Evolutionary conservation across 1,284 basidiomycete species (phyloP), one percentile per base, ranked within the genome.

Genomic region (Tilletiopsis washingtonensis): DNA sequence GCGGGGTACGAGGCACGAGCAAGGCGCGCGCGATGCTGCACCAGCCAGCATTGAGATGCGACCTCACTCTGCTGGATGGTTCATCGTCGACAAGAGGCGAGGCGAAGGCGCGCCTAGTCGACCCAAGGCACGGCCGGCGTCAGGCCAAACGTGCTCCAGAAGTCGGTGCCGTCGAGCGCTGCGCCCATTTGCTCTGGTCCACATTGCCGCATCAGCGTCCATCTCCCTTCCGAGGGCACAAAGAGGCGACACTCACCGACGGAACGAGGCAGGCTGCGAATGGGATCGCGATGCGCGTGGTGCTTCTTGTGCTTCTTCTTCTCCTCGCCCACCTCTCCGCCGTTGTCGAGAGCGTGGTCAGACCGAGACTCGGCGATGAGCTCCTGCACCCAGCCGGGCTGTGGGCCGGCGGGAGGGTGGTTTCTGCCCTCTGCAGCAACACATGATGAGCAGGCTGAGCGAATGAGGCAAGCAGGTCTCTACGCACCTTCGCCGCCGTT

Each of bases 101-200:
- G n/a, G n/a, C n/a, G n/a, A n/a, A n/a, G n/a, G n/a, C n/a, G n/a
- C n/a, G n/a, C n/a, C n/a, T n/a, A 49, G 23, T 49, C 47, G 24
- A 52, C 50, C 50, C 50, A 52, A 4, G 45, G 45, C 12, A 49
- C 46, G 5, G 52, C 50, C 3, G 50, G 50, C 19, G 29, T n/a
- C 3, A 52, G 23, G 20, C 36, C 50, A 49, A 52, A 52, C 3
- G 47, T 42, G n/a, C 15, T 21, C 50, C 50, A 52, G 19, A 52
- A 52, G 17, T 49, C 46, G 3, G 49, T 39, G n/a, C 50, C 43
- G 29, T 52, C 50, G 26, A 52, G 26, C 17, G 46, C 47, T 14
- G 9, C 14, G 25, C 50, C 45, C 27, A 39, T 17, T 32, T 49
- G 34, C 21, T 51, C 50, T 34, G 32, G 29, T 34, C 17, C 32